Percentiles rank a stretch among this genome's conserved stretches.
These are phyloP conservation scores for Hydrangea macrophylla DNA, from an alignment of 148 eudicot genomes.

Conservation along the genomic window DNA sequence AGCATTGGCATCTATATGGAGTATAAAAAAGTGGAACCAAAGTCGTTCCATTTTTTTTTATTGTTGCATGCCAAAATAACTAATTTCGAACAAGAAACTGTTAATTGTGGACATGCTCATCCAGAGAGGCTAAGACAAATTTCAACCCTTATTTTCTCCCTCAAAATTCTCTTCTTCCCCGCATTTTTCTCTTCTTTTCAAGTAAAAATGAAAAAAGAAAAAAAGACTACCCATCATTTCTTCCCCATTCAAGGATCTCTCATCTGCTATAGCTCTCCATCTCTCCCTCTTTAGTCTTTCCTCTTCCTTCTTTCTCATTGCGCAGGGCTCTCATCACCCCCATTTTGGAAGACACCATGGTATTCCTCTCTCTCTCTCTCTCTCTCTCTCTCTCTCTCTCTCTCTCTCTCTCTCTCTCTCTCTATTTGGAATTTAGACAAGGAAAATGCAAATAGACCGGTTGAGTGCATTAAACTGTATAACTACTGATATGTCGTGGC, in stretches of 20 bases:
- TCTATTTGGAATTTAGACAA: background rate
- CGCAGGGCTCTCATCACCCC: background rate
- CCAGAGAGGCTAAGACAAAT: conserved; percentile 8
- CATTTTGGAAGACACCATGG: conserved; percentile 16
- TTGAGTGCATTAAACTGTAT: too few relatives aligned
- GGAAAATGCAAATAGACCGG: too few relatives aligned
- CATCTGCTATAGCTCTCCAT: background rate
- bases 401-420: background rate
- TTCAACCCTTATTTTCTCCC: conserved; percentile 11
- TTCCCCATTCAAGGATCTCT: conserved; percentile 43
- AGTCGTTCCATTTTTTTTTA: too few relatives aligned
- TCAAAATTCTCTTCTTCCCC: conserved; percentile 26
- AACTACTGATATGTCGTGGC: too few relatives aligned
- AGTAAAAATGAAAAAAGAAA: too few relatives aligned
- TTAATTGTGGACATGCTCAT: conserved; percentile 29
- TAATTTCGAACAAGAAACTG: too few relatives aligned
- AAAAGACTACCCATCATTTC: conserved; percentile 22
- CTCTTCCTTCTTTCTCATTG: conserved; percentile 14
- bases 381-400: background rate
- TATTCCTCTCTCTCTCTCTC: conserved; percentile 11
- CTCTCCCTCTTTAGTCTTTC: conserved; percentile 11
- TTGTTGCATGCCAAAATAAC: too few relatives aligned
- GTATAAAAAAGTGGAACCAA: too few relatives aligned
- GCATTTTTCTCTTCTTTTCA: conserved; percentile 28
- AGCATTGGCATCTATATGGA: too few relatives aligned